These are phyloP conservation scores for Naganishia vishniacii DNA, from an alignment of 768 basidiomycete genomes.

Conservation along the genomic window DNA sequence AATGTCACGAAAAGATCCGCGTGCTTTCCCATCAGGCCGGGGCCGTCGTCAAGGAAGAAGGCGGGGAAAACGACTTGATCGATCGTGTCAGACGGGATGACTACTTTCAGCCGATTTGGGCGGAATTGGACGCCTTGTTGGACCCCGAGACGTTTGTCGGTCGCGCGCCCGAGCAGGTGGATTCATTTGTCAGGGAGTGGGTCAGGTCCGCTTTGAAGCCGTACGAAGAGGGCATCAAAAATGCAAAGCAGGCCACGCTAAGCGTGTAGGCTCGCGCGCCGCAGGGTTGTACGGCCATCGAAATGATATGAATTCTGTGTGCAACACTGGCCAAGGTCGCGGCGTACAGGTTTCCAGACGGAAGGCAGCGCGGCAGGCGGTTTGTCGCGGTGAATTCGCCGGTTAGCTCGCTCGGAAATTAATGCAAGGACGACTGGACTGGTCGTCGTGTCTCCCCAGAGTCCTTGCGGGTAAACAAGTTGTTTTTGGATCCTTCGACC, in stretches of 20 bases:
- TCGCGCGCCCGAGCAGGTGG: slow-evolving; percentile 90
- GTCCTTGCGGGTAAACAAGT: too few relatives aligned
- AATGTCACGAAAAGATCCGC: slow-evolving; percentile 91
- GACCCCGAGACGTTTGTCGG: slow-evolving; percentile 87
- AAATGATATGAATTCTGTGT: too few relatives aligned
- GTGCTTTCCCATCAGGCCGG: slow-evolving; percentile 93
- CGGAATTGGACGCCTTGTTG: slow-evolving; percentile 68
- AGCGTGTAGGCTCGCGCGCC: slow-evolving; percentile 47
- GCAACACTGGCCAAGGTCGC: too few relatives aligned
- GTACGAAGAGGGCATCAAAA: slow-evolving; percentile 47
- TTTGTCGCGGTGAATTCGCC: too few relatives aligned
- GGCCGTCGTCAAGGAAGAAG: slow-evolving; percentile 87
- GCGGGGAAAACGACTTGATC: slow-evolving; percentile 91
- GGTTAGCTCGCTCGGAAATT: too few relatives aligned
- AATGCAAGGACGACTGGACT: too few relatives aligned
- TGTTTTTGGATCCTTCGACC: too few relatives aligned
- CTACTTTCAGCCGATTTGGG: slow-evolving; percentile 87
- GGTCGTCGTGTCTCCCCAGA: too few relatives aligned
- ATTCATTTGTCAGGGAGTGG: slow-evolving; percentile 77
- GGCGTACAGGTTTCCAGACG: too few relatives aligned
- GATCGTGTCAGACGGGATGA: slow-evolving; percentile 69
- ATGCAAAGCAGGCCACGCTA: slow-evolving; percentile 49
- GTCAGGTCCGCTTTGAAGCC: slow-evolving; percentile 69
- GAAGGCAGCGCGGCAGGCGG: too few relatives aligned
- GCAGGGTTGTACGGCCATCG: too few relatives aligned